These are phyloP conservation scores for Podosphaera fusca DNA, from an alignment of 2,329 filamentous ascomycete genomes.

Conservation along the genomic window DNA sequence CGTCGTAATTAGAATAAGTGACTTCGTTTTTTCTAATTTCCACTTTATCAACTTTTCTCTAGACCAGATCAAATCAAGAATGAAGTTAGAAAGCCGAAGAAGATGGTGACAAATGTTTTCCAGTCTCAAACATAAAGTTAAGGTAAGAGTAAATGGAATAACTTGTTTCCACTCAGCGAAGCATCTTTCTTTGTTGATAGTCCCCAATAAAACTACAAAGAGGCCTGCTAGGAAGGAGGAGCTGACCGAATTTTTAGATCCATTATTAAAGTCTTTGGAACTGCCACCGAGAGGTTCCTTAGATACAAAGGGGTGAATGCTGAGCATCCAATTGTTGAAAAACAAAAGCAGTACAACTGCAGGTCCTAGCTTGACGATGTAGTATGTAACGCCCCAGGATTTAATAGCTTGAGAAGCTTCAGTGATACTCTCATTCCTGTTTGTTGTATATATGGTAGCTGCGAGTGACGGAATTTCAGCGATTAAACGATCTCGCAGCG, in stretches of 20 bases:
- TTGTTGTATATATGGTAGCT: slow-evolving; percentile 7
- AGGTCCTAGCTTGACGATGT: slow-evolving; percentile 7
- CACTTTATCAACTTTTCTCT: slow-evolving; percentile 5
- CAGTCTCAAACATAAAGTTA: slow-evolving; percentile 10
- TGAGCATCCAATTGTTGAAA: slow-evolving; percentile 9
- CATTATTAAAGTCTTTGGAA: slow-evolving; percentile 7
- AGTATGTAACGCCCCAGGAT: slow-evolving; percentile 7
- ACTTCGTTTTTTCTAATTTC: slow-evolving; percentile 8
- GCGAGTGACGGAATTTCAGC: slow-evolving; percentile 10
- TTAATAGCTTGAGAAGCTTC: slow-evolving; percentile 6
- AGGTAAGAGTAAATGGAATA: slow-evolving; percentile 9
- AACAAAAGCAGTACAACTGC: slow-evolving; percentile 9
- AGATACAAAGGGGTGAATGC: slow-evolving; percentile 9
- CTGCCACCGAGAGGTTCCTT: slow-evolving; percentile 8
- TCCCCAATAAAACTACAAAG: slow-evolving; percentile 7
- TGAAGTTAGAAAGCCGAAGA: slow-evolving; percentile 8
- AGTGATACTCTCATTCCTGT: slow-evolving; percentile 9
- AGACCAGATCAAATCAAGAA: slow-evolving; percentile 6
- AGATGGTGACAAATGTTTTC: slow-evolving; percentile 12
- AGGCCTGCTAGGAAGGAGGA: slow-evolving; percentile 10
- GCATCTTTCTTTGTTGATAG: slow-evolving; percentile 8
- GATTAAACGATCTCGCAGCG: slow-evolving; percentile 8
- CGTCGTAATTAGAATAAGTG: slow-evolving; percentile 8
- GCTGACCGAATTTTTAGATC: slow-evolving; percentile 7
- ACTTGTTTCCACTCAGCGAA: slow-evolving; percentile 12